Conservation (phyloP, 306 rosid species). For the Castanea sativa region DNA sequence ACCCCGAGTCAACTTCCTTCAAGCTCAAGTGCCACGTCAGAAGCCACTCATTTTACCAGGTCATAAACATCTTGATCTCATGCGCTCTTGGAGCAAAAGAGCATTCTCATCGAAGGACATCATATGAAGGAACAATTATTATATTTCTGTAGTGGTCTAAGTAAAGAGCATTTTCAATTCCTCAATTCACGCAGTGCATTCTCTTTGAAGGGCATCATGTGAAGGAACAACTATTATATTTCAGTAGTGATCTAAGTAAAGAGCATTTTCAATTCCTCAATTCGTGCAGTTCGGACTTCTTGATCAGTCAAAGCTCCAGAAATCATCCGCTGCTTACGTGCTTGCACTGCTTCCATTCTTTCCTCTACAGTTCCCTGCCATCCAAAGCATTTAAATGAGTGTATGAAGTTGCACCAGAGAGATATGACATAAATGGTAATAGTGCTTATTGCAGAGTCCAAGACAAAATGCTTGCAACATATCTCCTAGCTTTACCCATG, state of each 20-base stretch:
- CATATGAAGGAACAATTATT: not conserved
- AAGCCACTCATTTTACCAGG: constrained; percentile 10
- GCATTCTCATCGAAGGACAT: not conserved
- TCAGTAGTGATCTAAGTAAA: constrained; percentile 44
- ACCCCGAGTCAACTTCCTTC: not conserved
- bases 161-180: constrained; percentile 93
- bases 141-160: constrained; percentile 27
- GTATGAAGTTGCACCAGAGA: not conserved
- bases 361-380: constrained; percentile 92
- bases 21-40: constrained; percentile 7
- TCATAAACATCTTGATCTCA: not conserved
- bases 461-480: not conserved
- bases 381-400: constrained; percentile 16
- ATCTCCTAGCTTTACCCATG: not conserved
- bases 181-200: constrained; percentile 65
- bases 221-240: constrained; percentile 4
- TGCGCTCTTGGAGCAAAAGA: not conserved
- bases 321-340: constrained; percentile 83
- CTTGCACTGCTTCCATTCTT: constrained; percentile 96
- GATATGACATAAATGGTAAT: constrained; percentile 7
- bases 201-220: no score
- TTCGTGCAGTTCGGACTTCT: constrained; percentile 88
- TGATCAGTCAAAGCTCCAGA: constrained; percentile 96
- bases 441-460: not conserved
- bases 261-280: constrained; percentile 93